Conservation (phyloP, 805 yeast genomes). For the Starmera dryadoides region DNA sequence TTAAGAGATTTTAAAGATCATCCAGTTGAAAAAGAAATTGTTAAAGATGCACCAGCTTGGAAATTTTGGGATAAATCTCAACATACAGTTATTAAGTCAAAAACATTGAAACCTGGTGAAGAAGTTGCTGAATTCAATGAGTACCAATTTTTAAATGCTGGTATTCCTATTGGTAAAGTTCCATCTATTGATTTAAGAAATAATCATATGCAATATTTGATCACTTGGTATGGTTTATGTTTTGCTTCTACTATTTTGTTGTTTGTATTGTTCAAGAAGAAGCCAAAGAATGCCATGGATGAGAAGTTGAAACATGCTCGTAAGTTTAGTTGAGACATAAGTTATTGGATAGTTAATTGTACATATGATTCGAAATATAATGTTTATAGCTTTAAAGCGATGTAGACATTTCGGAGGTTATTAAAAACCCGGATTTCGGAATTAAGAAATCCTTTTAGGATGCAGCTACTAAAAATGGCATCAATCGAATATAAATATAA, state of each 20-base stretch:
- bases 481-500: too few species aligned
- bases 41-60: slow-evolving; percentile 21
- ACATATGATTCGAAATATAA: slow-evolving; percentile 1
- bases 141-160: slow-evolving; percentile 62
- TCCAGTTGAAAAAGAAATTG: slow-evolving; percentile 34
- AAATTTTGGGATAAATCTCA: slow-evolving; percentile 15
- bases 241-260: slow-evolving; percentile 66
- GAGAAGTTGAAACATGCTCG: slow-evolving; percentile 46
- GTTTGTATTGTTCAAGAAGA: slow-evolving; percentile 40
- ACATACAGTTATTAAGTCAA: slow-evolving; percentile 6
- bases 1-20: slow-evolving; percentile 60
- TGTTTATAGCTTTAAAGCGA: not conserved
- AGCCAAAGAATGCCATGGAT: slow-evolving; percentile 28
- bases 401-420: not conserved
- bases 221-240: slow-evolving; percentile 92
- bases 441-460: too few species aligned
- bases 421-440: not conserved
- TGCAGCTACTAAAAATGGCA: too few species aligned
- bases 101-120: slow-evolving; percentile 2
- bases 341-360: not conserved
- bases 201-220: slow-evolving; percentile 84
- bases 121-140: slow-evolving; percentile 36
- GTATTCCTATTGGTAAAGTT: slow-evolving; percentile 82
- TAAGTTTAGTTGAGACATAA: slow-evolving; percentile 23
- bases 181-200: slow-evolving; percentile 81